These are phyloP conservation scores for Sugiyamaella japonica DNA, from an alignment of 1,139 yeast genomes.

Conservation along the genomic window DNA sequence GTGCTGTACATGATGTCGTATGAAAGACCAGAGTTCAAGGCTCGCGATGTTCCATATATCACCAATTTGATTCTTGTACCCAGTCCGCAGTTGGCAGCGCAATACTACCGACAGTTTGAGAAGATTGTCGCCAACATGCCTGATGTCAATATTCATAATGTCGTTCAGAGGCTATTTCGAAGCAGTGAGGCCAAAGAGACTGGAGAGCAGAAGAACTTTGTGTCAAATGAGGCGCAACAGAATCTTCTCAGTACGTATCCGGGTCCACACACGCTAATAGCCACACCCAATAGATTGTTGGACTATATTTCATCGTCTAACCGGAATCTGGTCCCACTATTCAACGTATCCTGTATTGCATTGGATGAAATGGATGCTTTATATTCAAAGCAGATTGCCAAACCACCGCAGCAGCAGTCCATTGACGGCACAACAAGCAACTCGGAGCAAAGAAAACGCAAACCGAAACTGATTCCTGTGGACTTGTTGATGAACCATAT, in stretches of 20 bases:
- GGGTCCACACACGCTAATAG: slow-evolving; percentile 76
- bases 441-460: not conserved
- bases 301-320: slow-evolving; percentile 54
- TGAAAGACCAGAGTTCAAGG: slow-evolving; percentile 4
- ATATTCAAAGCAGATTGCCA: slow-evolving; percentile 13
- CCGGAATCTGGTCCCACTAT: slow-evolving; percentile 24
- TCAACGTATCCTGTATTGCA: slow-evolving; percentile 27
- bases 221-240: slow-evolving; percentile 47
- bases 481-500: slow-evolving; percentile 28
- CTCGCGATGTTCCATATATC: slow-evolving; percentile 19
- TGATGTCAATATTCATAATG: slow-evolving; percentile 47
- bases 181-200: slow-evolving; percentile 76
- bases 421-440: not conserved
- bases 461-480: slow-evolving; percentile 20
- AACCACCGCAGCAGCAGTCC: not conserved
- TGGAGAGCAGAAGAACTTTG: slow-evolving; percentile 26
- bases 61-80: slow-evolving; percentile 64
- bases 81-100: slow-evolving; percentile 77
- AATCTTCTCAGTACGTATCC: slow-evolving; percentile 62
- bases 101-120: slow-evolving; percentile 50
- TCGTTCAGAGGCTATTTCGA: slow-evolving; percentile 60
- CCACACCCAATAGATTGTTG: slow-evolving; percentile 84
- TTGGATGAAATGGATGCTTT: slow-evolving; percentile 31
- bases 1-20: slow-evolving; percentile 29
- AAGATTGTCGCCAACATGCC: slow-evolving; percentile 45